Base-by-base conservation (phyloP, 2,329 filamentous ascomycete genomes). In the Teratosphaeria gauchensis region DNA sequence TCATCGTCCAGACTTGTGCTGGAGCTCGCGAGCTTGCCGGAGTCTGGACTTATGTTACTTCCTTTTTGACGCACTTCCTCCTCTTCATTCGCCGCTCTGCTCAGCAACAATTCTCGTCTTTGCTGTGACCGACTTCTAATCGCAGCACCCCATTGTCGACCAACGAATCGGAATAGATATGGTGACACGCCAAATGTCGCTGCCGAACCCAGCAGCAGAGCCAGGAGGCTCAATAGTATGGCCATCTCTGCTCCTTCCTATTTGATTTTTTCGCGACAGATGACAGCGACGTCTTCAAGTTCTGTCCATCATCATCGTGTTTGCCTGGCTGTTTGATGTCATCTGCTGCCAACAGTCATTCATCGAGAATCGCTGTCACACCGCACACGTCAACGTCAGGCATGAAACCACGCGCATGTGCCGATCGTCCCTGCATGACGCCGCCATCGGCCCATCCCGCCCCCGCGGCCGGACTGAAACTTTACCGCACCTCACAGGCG, bases 1-100 rank as follows among this genome's bases (percentile, higher is more conserved):
- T 85, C 86, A 31, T 85, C 83, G 63, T 87, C 84, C 28, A 56
- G 33, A 46, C 64, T 65, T 56, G 71, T 66, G 14, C 63, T 64
- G 16, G 64, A 68, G 11, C 63, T 61, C 24, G 67, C 55, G 54
- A 57, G 59, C 31, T 60, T 55, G 7, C 56, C 35, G 2, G 30
- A 1, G 11, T 24, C 32, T 24, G 7, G 35, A 48, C 5, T 51
- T 51, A 9, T 56, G 51, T 16, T 51, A 19, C 51, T 51, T 8
- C 61, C 59, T 51, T 61, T 48, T 12, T 57, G 35, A 21, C 19
- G 51, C 24, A 61, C 54, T 56, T 66, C 61, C 31, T 62, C 56
- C 55, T 69, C 66, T 57, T 70, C 69, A 5, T 60, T 55, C n/a
- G 59, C 56, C 11, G 69, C 69, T 38, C 69, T 61, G 42, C 59